Conservation (phyloP, 176 grass and related monocot species). For the Zoysia pacifica region DNA sequence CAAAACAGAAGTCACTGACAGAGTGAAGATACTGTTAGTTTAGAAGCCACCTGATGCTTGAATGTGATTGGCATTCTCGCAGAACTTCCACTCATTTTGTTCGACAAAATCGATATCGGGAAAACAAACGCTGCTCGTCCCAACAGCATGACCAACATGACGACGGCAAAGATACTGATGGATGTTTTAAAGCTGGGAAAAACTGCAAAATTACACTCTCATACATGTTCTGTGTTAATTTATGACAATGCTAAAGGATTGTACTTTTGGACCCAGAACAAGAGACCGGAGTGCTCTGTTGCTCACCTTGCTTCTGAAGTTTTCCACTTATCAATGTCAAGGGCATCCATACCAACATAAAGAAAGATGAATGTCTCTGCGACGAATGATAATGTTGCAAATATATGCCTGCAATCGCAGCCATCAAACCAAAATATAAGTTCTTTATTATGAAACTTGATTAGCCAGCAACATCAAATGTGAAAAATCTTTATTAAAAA, state of each 20-base stretch:
- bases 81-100: slow-evolving; percentile 59
- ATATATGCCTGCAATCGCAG: slow-evolving; percentile 69
- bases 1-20: background rate
- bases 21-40: background rate
- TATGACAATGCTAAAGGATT: background rate
- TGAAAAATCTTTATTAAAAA: background rate
- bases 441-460: background rate
- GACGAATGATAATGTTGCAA: slow-evolving; percentile 75
- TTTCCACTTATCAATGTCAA: slow-evolving; percentile 92
- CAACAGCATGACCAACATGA: slow-evolving; percentile 58
- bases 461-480: background rate
- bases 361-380: slow-evolving; percentile 92
- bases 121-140: slow-evolving; percentile 78
- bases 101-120: slow-evolving; percentile 75
- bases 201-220: slow-evolving; percentile 2
- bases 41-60: slow-evolving; percentile 74
- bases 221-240: slow-evolving; percentile 18
- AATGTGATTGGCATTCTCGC: slow-evolving; percentile 69
- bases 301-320: slow-evolving; percentile 56
- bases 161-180: slow-evolving; percentile 54
- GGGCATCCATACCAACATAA: slow-evolving; percentile 95
- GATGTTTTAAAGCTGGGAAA: slow-evolving; percentile 66
- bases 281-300: background rate
- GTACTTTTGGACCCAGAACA: background rate
- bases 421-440: slow-evolving; percentile 1